Evolutionary conservation across 2,329 filamentous ascomycete genomes (phyloP), one percentile per base, ranked within the genome.

Genomic region (Nigrospora sphaerica): DNA sequence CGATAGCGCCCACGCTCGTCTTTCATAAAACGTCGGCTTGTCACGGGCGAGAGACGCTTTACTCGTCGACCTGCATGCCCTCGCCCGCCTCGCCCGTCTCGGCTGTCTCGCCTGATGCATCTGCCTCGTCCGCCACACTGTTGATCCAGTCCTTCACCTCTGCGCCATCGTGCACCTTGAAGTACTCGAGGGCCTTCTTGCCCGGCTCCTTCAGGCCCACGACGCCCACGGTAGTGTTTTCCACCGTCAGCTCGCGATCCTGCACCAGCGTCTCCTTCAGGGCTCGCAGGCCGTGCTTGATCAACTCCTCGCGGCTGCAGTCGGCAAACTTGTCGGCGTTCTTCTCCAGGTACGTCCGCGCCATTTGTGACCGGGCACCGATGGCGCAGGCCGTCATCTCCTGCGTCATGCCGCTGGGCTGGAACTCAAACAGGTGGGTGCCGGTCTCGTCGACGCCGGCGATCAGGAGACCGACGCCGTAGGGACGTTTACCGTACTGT

Each of bases 371-470:
- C 58, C 93, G 80, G 41, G 93, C 93, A 45, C 93, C 93, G 65
- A 98, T 98, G 49, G 91, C 92, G 64, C 92, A 96, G 19, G 93
- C 93, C 42, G 87, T 67, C 89, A 97, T 97, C 78, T 98, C 93
- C 64, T 96, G 88, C 59, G 90, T 96, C 78, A 97, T 86, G 41
- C 93, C 93, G 46, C 82, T 88, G 12, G 93, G 93, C 72, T 96
- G 92, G 77, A 98, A 98, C 71, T 98, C 93, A 71, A 95, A 98
- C 52, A 98, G 80, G 72, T 98, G 93, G 35, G 93, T 90, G 28
- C 93, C 93, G 42, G 85, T 83, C 62, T 95, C 89, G 67, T 98
- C 93, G 45, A 97, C 89, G 53, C 93, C 93, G 1, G 91, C 90
- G 44, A 97, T 86, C 49, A 98, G 77, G 52, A 97, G 75, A 12